phyloP scores from a whole-genome alignment of 148 eudicot species.

The Vaccinium darrowii region DNA sequence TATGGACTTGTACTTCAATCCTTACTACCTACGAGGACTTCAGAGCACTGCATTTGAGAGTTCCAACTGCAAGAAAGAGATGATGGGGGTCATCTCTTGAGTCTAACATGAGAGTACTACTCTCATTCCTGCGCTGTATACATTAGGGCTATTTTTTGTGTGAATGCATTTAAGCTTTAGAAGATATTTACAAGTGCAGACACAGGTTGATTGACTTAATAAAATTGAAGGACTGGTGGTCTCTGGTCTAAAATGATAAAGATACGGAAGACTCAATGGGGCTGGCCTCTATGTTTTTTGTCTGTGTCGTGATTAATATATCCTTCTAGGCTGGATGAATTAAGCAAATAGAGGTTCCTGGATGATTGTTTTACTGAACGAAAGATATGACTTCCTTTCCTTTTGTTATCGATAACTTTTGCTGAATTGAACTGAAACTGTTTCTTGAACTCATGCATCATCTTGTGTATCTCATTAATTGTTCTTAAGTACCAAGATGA shows the following conservation, averaged over 20 bases:
- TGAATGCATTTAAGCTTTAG: background rate
- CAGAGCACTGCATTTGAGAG: background rate
- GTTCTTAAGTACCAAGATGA: background rate
- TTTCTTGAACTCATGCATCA: constrained; percentile 5
- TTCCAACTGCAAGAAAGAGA: background rate
- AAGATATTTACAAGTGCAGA: background rate
- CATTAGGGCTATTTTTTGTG: background rate
- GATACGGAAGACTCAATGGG: background rate
- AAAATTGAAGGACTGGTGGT: background rate
- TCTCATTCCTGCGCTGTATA: background rate
- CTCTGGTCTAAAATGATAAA: background rate
- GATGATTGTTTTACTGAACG: background rate
- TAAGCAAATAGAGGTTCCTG: background rate
- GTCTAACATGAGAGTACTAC: background rate
- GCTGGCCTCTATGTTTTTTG: background rate
- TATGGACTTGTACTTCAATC: background rate
- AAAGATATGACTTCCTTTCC: background rate
- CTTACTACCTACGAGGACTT: background rate
- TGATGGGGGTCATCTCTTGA: background rate
- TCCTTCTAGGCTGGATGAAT: constrained; percentile 9
- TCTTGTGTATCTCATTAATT: background rate
- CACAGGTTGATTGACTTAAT: background rate
- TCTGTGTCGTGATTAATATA: background rate
- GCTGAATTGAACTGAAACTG: too few species aligned
- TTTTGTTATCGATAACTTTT: background rate